Percentiles rank a stretch among this genome's conserved stretches.
These are phyloP conservation scores for Torulaspora franciscae DNA, from an alignment of 805 yeast species.

Conservation along the genomic window DNA sequence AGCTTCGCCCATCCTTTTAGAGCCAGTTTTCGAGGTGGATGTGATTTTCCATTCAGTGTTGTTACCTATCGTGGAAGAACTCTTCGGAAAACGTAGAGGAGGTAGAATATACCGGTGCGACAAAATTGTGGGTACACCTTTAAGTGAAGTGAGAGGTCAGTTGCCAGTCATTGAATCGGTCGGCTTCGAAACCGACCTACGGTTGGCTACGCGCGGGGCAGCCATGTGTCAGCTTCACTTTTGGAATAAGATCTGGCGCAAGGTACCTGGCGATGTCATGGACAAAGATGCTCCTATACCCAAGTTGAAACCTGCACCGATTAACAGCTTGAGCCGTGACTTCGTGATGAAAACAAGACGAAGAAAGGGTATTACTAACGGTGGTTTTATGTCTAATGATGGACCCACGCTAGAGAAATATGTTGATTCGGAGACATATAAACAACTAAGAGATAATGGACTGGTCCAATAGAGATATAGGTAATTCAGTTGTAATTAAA, in stretches of 20 bases:
- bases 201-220: constrained; percentile 72
- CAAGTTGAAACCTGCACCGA: constrained; percentile 69
- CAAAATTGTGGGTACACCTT: constrained; percentile 69
- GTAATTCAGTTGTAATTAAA: neutral
- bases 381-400: constrained; percentile 34
- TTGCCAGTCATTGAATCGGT: constrained; percentile 87
- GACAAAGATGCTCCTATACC: constrained; percentile 62
- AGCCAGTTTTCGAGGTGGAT: constrained; percentile 67
- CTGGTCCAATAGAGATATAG: constrained; percentile 18
- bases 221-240: constrained; percentile 66
- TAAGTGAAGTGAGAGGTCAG: constrained; percentile 54
- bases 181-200: constrained; percentile 82
- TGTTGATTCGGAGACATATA: constrained; percentile 56
- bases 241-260: constrained; percentile 55
- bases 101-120: constrained; percentile 40
- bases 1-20: constrained; percentile 73
- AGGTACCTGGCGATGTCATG: constrained; percentile 88
- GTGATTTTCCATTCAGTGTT: constrained; percentile 50
- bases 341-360: constrained; percentile 83
- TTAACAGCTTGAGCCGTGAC: constrained; percentile 72
- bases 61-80: constrained; percentile 44
- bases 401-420: constrained; percentile 50
- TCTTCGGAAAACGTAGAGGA: constrained; percentile 69
- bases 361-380: constrained; percentile 78
- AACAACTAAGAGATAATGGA: constrained; percentile 50